A percentile compares a stretch with the other conserved stretches of the same genome.
These are phyloP conservation scores for Malassezia obtusa DNA, from an alignment of 1,284 basidiomycete species.

Conservation along the genomic window DNA sequence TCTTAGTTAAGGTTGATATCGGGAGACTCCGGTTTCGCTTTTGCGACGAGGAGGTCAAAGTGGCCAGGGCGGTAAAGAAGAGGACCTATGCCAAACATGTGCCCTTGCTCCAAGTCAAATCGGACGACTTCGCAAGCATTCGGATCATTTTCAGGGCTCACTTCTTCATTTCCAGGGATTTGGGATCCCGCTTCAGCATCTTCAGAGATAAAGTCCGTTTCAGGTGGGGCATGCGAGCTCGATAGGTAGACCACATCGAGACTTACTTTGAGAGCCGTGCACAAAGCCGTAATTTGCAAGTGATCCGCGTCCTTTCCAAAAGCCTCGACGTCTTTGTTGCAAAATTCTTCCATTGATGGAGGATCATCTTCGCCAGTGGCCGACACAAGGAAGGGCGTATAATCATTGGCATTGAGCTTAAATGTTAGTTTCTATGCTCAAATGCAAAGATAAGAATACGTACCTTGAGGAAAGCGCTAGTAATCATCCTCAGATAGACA, in stretches of 20 bases:
- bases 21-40: not conserved
- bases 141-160: not conserved
- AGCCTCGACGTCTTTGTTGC: constrained; percentile 33
- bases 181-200: not conserved
- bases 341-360: constrained; percentile 32
- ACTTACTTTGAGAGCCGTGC: constrained; percentile 26
- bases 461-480: constrained; percentile 33
- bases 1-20: not conserved
- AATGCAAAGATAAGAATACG: too few species aligned
- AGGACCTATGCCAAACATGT: constrained; percentile 15
- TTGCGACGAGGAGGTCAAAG: constrained; percentile 9
- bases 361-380: constrained; percentile 3
- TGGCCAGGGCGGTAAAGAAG: constrained; percentile 15
- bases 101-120: constrained; percentile 32
- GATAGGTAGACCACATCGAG: constrained; percentile 39
- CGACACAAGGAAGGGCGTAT: constrained; percentile 32
- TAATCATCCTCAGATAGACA: constrained; percentile 31
- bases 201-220: not conserved
- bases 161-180: not conserved
- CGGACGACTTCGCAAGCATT: constrained; percentile 33
- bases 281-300: constrained; percentile 37
- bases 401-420: constrained; percentile 29
- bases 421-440: not conserved
- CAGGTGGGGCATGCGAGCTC: constrained; percentile 22
- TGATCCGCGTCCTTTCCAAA: constrained; percentile 44